phyloP scores from a whole-genome alignment of 2,329 filamentous ascomycete species.

The Sarocladium brachiariae region DNA sequence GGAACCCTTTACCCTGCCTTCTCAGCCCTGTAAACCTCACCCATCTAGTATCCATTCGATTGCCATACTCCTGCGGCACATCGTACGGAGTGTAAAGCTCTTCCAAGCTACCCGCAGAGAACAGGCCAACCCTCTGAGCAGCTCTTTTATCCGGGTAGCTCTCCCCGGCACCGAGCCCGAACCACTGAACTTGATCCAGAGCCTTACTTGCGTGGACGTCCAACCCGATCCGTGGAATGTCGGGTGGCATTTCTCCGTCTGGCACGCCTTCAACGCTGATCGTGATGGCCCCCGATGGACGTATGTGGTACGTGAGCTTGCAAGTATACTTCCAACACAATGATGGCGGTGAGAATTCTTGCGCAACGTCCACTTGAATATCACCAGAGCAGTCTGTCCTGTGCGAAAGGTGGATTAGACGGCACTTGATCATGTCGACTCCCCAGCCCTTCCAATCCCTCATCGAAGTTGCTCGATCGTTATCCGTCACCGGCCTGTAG shows the following conservation, averaged over 20 bases:
- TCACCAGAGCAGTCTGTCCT: constrained; percentile 16
- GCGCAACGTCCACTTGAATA: constrained; percentile 40
- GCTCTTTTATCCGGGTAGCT: constrained; percentile 56
- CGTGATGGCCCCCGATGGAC: constrained; percentile 33
- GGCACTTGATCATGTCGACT: constrained; percentile 36
- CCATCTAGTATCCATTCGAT: constrained; percentile 55
- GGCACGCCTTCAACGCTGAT: constrained; percentile 39
- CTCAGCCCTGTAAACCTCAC: constrained; percentile 29
- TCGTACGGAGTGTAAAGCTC: constrained; percentile 55
- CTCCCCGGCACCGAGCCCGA: constrained; percentile 57
- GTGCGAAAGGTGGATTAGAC: not conserved
- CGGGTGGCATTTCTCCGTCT: constrained; percentile 41
- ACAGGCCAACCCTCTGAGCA: constrained; percentile 47
- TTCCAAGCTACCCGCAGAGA: constrained; percentile 29
- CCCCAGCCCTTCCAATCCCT: constrained; percentile 48
- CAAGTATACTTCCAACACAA: constrained; percentile 52
- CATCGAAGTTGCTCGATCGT: constrained; percentile 36
- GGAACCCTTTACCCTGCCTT: constrained; percentile 14
- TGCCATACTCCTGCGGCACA: constrained; percentile 62
- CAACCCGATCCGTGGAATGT: constrained; percentile 56
- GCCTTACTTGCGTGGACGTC: constrained; percentile 42
- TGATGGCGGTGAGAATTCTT: constrained; percentile 50
- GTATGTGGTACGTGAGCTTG: constrained; percentile 45
- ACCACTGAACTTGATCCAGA: constrained; percentile 48
- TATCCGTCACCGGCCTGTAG: constrained; percentile 60